Evolutionary conservation across 1,284 basidiomycete species (phyloP), one percentile per base, ranked within the genome.

Genomic region (Ganoderma leucocontextum): DNA sequence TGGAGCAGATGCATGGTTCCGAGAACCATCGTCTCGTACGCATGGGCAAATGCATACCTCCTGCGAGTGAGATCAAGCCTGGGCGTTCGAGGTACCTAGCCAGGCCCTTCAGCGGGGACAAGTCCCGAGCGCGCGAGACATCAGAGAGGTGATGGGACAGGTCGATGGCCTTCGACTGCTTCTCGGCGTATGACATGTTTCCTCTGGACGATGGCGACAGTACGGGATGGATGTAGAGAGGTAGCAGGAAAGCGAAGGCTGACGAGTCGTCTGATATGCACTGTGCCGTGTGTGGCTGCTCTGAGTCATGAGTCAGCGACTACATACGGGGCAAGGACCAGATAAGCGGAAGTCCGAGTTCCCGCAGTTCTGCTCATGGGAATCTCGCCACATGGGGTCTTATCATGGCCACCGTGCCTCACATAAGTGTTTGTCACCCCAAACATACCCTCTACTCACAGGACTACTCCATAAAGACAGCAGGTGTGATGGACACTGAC

Each of bases 51-150:
- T 55, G 72, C 80, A 72, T 70, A 86, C 90, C 90, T 75, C 90
- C 90, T 9, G 89, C 87, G 64, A 92, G 80, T 62, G 77, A 80
- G 68, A 91, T 85, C 33, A 89, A 62, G 36, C 86, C 87, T 15
- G 86, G 84, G 49, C 82, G 81, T 4, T 80, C 82, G 66, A 83
- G 79, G 75, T 89, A 90, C 77, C 86, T 88, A 72, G 84, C 83
- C 44, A 92, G 77, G 17, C 80, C 84, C 79, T 95, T 95, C 66
- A 95, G 80, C 2, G 90, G 89, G 57, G 88, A 91, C 1, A 80
- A 72, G 39, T 76, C 66, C 41, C 93, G 82, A 47, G 86, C 84
- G 70, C 82, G 84, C 2, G 91, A 81, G 41, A 91, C 70, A 19
- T 82, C 78, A 25, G 86, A 88, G n/a, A 91, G 75, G 73, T 91